Base-by-base conservation (phyloP, 2,329 filamentous ascomycete species). In the Mycosphaerelloides madeirae region DNA sequence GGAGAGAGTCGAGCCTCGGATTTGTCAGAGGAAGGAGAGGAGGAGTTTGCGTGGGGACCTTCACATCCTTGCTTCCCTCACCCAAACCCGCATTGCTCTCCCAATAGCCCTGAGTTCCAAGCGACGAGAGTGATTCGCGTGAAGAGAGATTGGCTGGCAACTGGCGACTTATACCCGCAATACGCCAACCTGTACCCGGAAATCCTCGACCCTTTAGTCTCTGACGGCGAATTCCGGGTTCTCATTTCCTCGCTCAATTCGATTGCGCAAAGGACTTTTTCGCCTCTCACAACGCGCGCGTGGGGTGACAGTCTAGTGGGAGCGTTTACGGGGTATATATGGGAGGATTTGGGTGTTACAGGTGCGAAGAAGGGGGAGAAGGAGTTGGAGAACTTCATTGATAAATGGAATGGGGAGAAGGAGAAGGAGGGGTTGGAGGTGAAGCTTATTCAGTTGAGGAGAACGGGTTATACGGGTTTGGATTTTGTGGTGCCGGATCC, bases 111-210 rank as follows among this genome's bases (percentile, higher is more conserved):
- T 12, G 81, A 94, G 53, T 87, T 87, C 60, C 68, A 76, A 35
- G 81, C 76, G 6, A 98, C 93, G 2, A 84, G 91, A 44, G 86
- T 98, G 53, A 96, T 98, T 59, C 84, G 93, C 13, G 84, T 98
- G 51, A 83, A 84, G 46, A 79, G 93, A 32, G 93, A 98, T 67
- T 98, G 90, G 55, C 83, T 97, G 68, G 68, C 90, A 22, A 79
- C 83, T 49, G 93, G 91, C 29, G 93, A 98, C 65, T 72, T 95
- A 20, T 91, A 90, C 1, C 93, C 93, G 0, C 88, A 90, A 0
- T 97, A 94, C 63, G 93, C 87, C 13, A 96, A 97, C 59, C 74
- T 96, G 2, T 98, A 98, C 60, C 93, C 93, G 0, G 93, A 98
- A 63, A 95, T 98, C 46, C 74, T 98, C 6, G 90, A 96, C 54